phyloP scores from a whole-genome alignment of 176 grass and related monocot genomes.

The Puya raimondii region DNA sequence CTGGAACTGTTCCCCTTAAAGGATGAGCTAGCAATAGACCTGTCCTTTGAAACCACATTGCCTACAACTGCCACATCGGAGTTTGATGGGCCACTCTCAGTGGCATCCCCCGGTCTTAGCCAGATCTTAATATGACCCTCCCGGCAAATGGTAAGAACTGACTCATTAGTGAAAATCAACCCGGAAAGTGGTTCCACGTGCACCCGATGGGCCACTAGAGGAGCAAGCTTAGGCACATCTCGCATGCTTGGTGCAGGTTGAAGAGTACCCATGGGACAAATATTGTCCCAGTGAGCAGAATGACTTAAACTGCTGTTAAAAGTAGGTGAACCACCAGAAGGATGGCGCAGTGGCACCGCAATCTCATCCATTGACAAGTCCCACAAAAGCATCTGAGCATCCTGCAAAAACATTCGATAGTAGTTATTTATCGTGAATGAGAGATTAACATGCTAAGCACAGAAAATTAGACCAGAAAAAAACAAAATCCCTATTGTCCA shows the following conservation, averaged over 20 bases:
- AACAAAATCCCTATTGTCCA: conserved; percentile 1
- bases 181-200: conserved; percentile 64
- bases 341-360: conserved; percentile 51
- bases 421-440: conserved; percentile 6
- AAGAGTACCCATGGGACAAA: conserved; percentile 53
- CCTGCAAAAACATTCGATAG: conserved; percentile 36
- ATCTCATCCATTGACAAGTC: conserved; percentile 83
- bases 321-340: conserved; percentile 59
- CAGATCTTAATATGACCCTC: conserved; percentile 82
- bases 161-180: conserved; percentile 71
- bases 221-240: conserved; percentile 78
- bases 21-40: conserved; percentile 22
- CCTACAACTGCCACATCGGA: conserved; percentile 29
- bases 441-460: conserved; percentile 9
- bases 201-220: conserved; percentile 60
- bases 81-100: conserved; percentile 40
- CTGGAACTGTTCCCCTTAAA: conserved; percentile 36
- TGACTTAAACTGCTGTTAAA: conserved; percentile 52
- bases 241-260: conserved; percentile 80
- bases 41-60: conserved; percentile 44
- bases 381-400: conserved; percentile 85
- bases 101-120: conserved; percentile 42
- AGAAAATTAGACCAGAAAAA: conserved; percentile 1
- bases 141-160: conserved; percentile 59
- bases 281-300: conserved; percentile 76